Percentiles rank a stretch among this genome's conserved stretches.
Evolutionary conservation across 495 filamentous ascomycete species (phyloP).

Genomic region (Evansstolkia leycettana): DNA sequence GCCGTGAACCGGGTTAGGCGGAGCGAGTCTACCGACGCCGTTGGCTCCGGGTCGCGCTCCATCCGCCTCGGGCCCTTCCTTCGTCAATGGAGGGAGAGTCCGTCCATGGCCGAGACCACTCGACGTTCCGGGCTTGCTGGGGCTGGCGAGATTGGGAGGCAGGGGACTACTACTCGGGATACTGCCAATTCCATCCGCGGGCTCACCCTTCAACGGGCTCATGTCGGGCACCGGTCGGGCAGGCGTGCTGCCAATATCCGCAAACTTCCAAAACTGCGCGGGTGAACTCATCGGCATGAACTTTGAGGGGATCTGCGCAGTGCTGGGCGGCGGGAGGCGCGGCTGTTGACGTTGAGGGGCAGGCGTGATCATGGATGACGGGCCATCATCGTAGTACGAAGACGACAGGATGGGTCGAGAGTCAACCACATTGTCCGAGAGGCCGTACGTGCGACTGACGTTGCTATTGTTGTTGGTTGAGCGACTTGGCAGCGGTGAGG

Average conservation of each 20-base stretch:
- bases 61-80: constrained; percentile 10
- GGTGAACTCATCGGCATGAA: constrained; percentile 92
- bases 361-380: constrained; percentile 64
- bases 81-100: constrained; percentile 24
- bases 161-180: constrained; percentile 57
- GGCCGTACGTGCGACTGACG: constrained; percentile 38
- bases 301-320: constrained; percentile 79
- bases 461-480: constrained; percentile 25
- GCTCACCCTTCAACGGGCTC: constrained; percentile 44
- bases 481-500: constrained; percentile 40
- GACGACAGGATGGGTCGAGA: constrained; percentile 65
- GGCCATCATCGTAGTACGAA: constrained; percentile 43
- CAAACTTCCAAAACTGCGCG: constrained; percentile 94
- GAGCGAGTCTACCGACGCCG: background rate
- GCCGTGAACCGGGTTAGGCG: background rate
- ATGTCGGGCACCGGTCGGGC: constrained; percentile 48
- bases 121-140: constrained; percentile 31
- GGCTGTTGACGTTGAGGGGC: constrained; percentile 75
- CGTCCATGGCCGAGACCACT: constrained; percentile 22
- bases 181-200: constrained; percentile 33
- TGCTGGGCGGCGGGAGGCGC: constrained; percentile 75
- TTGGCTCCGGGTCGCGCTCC: background rate
- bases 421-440: constrained; percentile 45
- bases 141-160: constrained; percentile 35
- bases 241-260: constrained; percentile 60